These are phyloP conservation scores for Eucalyptus dawsonii DNA, from an alignment of 345 rosid species.

Conservation along the genomic window DNA sequence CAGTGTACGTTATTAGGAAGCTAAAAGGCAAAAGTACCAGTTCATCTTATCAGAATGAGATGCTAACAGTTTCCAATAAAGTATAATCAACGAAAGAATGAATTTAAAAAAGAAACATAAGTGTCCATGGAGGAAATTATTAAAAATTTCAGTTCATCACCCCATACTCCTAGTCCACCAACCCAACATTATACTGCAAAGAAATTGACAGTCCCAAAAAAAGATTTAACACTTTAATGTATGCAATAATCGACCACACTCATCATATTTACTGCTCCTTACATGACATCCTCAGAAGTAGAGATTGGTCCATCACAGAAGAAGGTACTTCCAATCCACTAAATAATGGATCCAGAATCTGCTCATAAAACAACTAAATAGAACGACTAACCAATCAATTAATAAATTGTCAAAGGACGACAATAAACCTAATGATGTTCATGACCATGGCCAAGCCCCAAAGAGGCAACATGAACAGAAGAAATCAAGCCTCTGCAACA, in stretches of 20 bases:
- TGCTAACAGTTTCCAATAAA: no score
- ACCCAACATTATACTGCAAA: not conserved
- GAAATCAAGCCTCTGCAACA: not conserved
- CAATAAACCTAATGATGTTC: not conserved
- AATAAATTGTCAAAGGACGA: not conserved
- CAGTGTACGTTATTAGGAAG: no score
- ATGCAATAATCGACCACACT: not conserved
- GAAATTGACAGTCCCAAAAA: not conserved
- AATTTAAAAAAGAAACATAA: not conserved
- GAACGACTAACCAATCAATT: not conserved
- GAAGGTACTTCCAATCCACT: not conserved
- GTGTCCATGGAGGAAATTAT: not conserved
- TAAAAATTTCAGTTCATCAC: not conserved
- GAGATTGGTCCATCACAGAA: not conserved
- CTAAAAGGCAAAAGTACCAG: no score
- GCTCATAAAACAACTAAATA: not conserved
- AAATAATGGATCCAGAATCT: not conserved
- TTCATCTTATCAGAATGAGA: no score
- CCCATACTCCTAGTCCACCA: not conserved
- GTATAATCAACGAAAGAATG: not conserved
- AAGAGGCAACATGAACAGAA: not conserved
- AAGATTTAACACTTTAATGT: not conserved
- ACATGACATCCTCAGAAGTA: not conserved
- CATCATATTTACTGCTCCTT: not conserved
- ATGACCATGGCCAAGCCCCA: not conserved